Evolutionary conservation across 1,284 basidiomycete species (phyloP), one percentile per base, ranked within the genome.

Genomic region (Moniliophthora roreri): DNA sequence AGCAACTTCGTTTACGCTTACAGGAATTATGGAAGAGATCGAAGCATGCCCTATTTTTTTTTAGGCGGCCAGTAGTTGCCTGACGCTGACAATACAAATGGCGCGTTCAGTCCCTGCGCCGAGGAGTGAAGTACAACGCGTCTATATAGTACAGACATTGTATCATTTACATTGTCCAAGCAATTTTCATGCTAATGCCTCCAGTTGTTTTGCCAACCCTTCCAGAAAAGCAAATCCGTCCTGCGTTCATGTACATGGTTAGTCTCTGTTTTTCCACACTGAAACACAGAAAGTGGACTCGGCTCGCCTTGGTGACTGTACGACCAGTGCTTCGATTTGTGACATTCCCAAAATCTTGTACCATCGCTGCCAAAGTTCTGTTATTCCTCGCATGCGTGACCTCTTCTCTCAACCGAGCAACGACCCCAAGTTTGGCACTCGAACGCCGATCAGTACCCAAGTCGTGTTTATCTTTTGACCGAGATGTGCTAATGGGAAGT

Each of bases 151-250:
- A 15, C 7, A 16, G 13, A 9, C 11, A 32, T 23, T 26, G 24
- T 32, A 26, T 16, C 21, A 11, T 26, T 26, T 46, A 26, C 24
- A 46, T 26, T 32, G 23, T 16, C 24, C n/a, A 24, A 20, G 20
- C 16, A 26, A 20, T 10, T 18, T 42, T 52, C 54, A 66, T 36
- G 56, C 50, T 41, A 78, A 55, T 15, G 60, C 68, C 58, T 69
- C 71, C 56, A 89, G 64, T 55, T 81, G 72, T 46, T 69, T 72
- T 6, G 80, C 77, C 37, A 89, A 63, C 40, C 79, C 80, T 50
- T 84, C 80, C 53, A 90, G 68, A 66, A 90, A 90, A 4, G 75
- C 78, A 62, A 89, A 78, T 38, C 87, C 87, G 59, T 89, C 85
- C 79, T 80, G 53, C 32, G 53, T 49, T 48, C 13, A 44, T 20